These are phyloP conservation scores for Quercus phellos DNA, from an alignment of 331 rosid genomes.

Conservation along the genomic window DNA sequence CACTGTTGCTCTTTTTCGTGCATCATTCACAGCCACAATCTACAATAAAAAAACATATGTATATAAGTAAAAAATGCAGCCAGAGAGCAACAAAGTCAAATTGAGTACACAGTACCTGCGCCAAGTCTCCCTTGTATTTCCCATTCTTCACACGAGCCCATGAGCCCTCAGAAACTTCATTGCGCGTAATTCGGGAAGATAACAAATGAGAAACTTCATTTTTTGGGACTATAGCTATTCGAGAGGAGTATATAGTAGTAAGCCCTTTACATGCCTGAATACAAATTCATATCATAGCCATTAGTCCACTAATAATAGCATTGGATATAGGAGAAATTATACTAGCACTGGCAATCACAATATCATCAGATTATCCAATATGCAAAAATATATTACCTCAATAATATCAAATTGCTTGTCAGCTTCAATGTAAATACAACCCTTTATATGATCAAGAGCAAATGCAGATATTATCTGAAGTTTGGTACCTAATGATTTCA, in stretches of 20 bases:
- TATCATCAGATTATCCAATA: constrained; percentile 11
- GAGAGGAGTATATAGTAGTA: constrained; percentile 57
- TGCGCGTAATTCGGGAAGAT: constrained; percentile 40
- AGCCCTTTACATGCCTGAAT: constrained; percentile 87
- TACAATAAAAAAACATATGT: constrained; percentile 32
- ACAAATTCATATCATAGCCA: background rate
- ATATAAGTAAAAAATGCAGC: constrained; percentile 16
- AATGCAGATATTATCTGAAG: constrained; percentile 77
- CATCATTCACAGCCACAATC: constrained; percentile 65
- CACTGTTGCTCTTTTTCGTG: constrained; percentile 62
- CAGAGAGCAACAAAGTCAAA: constrained; percentile 6
- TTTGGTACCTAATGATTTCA: constrained; percentile 62
- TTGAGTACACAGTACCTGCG: constrained; percentile 52
- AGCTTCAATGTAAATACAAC: constrained; percentile 74
- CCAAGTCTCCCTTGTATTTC: constrained; percentile 86
- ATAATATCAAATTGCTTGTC: constrained; percentile 66
- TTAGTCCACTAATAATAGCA: background rate
- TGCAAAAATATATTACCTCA: constrained; percentile 48
- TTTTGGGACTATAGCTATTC: constrained; percentile 65
- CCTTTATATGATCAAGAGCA: constrained; percentile 78
- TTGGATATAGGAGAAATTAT: background rate
- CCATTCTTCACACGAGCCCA: constrained; percentile 94
- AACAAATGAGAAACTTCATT: constrained; percentile 67
- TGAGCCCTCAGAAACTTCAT: constrained; percentile 61
- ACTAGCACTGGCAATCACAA: background rate